Conservation (phyloP, 306 rosid genomes). For the Vigna mungo region DNA sequence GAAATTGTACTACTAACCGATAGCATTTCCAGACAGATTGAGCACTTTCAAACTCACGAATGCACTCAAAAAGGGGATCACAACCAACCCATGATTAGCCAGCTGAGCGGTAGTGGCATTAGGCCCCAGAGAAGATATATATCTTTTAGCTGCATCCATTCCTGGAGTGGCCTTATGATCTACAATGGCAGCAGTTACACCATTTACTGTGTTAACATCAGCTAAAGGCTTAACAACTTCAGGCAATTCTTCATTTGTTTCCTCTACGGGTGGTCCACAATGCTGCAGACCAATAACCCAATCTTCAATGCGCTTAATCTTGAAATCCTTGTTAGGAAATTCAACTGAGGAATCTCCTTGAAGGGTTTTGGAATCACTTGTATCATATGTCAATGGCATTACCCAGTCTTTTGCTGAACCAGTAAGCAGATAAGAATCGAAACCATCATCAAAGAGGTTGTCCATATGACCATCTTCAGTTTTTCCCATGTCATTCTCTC, state of each 20-base stretch:
- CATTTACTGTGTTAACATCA: conserved; percentile 44
- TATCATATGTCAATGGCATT: conserved; percentile 61
- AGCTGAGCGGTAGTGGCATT: conserved; percentile 76
- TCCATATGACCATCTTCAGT: conserved; percentile 52
- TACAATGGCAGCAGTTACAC: conserved; percentile 45
- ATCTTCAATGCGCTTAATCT: conserved; percentile 81
- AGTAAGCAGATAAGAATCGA: conserved; percentile 58
- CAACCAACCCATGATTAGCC: conserved; percentile 82
- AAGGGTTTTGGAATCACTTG: conserved; percentile 43
- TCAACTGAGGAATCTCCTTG: conserved; percentile 59
- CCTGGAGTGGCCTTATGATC: conserved; percentile 71
- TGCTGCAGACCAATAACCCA: conserved; percentile 84
- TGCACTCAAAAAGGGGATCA: conserved; percentile 90
- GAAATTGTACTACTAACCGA: conserved; percentile 61
- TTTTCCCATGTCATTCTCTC: conserved; percentile 46
- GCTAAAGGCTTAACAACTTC: conserved; percentile 49
- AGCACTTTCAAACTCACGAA: conserved; percentile 81
- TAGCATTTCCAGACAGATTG: conserved; percentile 85
- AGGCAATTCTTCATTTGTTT: conserved; percentile 58
- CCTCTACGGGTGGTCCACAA: conserved; percentile 67
- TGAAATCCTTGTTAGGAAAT: conserved; percentile 60
- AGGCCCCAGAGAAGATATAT: conserved; percentile 81
- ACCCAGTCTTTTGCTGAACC: conserved; percentile 72
- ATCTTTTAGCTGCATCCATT: conserved; percentile 87
- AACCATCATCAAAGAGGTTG: conserved; percentile 57